Evolutionary conservation across 805 yeast genomes (phyloP), one percentile per base, ranked within the genome.

Genomic region (Sugiyamaella lignohabitans): DNA sequence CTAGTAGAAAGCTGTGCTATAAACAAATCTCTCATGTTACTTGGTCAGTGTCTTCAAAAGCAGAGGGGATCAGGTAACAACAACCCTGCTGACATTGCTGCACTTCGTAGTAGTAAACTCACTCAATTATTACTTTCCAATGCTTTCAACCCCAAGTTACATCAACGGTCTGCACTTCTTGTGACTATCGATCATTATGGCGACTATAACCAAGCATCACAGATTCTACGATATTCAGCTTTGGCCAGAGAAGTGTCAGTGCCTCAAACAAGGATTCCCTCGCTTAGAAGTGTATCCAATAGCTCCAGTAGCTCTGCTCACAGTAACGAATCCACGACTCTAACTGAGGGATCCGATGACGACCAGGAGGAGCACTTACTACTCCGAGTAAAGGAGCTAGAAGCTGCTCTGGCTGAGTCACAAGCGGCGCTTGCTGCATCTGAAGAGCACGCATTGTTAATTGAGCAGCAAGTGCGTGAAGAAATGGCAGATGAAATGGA

Each of bases 101-200:
- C 77, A 4, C 54, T 76, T 51, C 65, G 79, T 56, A 70, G 73
- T 6, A 71, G 73, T 24, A 75, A 73, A 53, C 62, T 77, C 16
- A 73, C 78, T 2, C 70, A 78, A 52, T 52, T 77, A 32, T 61
- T 78, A 2, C 64, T 77, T 39, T 65, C 74, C 34, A 79, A 75
- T 54, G 67, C 66, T 42, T 64, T 68, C 29, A 63, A 63, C 42
- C 47, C 48, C 6, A 53, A 53, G 21, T 59, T 60, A 18, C 57
- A 59, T 35, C 59, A 60, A 14, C 53, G 51, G 38, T 59, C 71
- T 4, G 58, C 60, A 2, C 60, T 71, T 19, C 52, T 73, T 35
- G 68, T 70, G 22, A 66, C 66, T 5, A 49, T 71, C 10, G 73
- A 72, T 55, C 67, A 70, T 4, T 57, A 55, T 41, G 70, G 70